Percentiles rank a stretch among this genome's conserved stretches.
These are phyloP conservation scores for Globisporangium camurandrum DNA, from an alignment of 352 stramenopile species.

Conservation along the genomic window DNA sequence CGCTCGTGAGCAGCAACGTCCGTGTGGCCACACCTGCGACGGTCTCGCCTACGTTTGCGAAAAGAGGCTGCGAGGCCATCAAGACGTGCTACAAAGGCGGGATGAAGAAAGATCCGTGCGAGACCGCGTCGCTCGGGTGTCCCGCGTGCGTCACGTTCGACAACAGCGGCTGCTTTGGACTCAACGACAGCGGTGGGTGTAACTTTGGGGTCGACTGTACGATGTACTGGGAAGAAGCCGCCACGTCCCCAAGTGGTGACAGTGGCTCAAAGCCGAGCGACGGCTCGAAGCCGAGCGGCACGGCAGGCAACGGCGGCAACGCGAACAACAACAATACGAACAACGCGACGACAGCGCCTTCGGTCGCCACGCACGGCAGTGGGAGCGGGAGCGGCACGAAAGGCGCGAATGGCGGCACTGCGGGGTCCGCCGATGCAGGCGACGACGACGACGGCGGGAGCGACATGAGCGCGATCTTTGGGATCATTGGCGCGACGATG, in stretches of 20 bases:
- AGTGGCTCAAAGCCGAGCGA: too few relatives aligned
- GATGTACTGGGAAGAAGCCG: conserved; percentile 8
- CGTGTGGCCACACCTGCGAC: conserved; percentile 2
- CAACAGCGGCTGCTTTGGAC: conserved; percentile 22
- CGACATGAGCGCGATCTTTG: conserved; percentile 71
- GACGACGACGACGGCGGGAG: conserved; percentile 12
- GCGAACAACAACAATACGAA: background rate
- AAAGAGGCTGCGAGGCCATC: conserved; percentile 14
- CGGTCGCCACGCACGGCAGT: conserved; percentile 3
- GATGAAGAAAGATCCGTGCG: conserved; percentile 10
- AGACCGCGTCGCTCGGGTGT: conserved; percentile 16
- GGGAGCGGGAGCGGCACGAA: background rate
- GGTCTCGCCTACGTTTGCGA: conserved; percentile 1
- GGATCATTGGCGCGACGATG: conserved; percentile 67
- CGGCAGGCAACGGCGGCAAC: background rate
- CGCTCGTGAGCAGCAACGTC: background rate
- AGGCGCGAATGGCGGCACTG: background rate
- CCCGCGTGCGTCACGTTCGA: conserved; percentile 28
- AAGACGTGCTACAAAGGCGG: conserved; percentile 26
- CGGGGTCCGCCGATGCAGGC: conserved; percentile 2
- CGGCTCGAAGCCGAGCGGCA: background rate
- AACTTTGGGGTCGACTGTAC: conserved; percentile 26
- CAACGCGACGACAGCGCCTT: conserved; percentile 5
- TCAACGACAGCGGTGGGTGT: conserved; percentile 13
- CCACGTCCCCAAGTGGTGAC: conserved; percentile 6